Percentiles rank a stretch among this genome's conserved stretches.
Conservation (phyloP, 441 rosid genomes). For the Gossypium lobatum region DNA sequence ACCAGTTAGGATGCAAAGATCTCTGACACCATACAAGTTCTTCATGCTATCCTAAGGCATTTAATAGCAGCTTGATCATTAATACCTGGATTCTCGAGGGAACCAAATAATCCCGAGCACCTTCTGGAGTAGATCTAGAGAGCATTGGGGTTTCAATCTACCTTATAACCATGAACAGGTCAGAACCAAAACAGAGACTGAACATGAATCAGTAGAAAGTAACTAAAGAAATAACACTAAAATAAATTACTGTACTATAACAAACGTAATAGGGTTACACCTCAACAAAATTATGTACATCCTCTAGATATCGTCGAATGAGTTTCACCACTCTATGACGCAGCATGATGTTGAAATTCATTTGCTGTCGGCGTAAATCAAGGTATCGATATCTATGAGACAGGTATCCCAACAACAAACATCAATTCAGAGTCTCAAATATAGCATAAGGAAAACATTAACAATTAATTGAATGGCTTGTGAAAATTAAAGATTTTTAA, state of each 20-base stretch:
- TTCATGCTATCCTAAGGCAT: background rate
- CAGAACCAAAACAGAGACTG: constrained; percentile 27
- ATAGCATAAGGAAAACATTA: background rate
- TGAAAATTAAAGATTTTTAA: background rate
- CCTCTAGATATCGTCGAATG: constrained; percentile 81
- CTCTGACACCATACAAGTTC: background rate
- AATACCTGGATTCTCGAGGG: constrained; percentile 97
- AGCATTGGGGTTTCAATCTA: constrained; percentile 98
- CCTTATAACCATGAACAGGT: constrained; percentile 41
- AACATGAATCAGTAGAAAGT: constrained; percentile 14
- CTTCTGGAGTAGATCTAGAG: constrained; percentile 97
- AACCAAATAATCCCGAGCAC: constrained; percentile 93
- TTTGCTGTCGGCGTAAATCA: constrained; percentile 88
- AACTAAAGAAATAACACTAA: background rate
- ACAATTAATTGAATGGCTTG: background rate
- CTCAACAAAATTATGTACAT: constrained; percentile 79
- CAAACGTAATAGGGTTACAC: constrained; percentile 28
- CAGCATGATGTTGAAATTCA: constrained; percentile 67
- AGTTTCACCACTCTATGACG: constrained; percentile 89
- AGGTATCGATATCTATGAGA: constrained; percentile 69
- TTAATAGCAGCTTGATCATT: constrained; percentile 10
- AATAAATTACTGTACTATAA: background rate
- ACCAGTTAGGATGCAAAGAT: background rate
- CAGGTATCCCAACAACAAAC: background rate
- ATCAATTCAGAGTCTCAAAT: background rate